phyloP scores from a whole-genome alignment of 2,329 filamentous ascomycete species.

The Colletotrichum eleusines region DNA sequence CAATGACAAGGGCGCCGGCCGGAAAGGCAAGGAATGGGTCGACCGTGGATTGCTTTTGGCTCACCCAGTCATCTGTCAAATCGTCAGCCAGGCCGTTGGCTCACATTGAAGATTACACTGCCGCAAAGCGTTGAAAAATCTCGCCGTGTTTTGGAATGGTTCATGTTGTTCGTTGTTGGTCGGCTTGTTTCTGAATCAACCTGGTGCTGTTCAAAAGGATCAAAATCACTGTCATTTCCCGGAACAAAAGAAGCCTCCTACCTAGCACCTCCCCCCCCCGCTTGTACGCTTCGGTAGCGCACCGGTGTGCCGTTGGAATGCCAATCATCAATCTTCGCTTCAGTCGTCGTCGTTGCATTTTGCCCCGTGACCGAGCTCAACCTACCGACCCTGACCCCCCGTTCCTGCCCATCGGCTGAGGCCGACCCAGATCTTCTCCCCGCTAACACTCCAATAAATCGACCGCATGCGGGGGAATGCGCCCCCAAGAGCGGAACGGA shows the following conservation, averaged over 20 bases:
- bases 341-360: slow-evolving; percentile 14
- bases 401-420: background rate
- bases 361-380: slow-evolving; percentile 18
- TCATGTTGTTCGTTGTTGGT: slow-evolving; percentile 1
- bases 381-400: slow-evolving; percentile 1
- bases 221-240: slow-evolving; percentile 20
- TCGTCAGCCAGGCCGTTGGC: background rate
- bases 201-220: background rate
- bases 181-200: background rate
- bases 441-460: slow-evolving; percentile 10
- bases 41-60: background rate
- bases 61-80: background rate
- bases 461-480: slow-evolving; percentile 24
- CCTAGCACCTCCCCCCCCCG: slow-evolving; percentile 2
- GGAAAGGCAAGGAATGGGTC: background rate
- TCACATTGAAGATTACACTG: background rate
- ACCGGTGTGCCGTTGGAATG: slow-evolving; percentile 23
- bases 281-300: slow-evolving; percentile 4
- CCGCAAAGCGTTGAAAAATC: background rate
- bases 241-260: background rate
- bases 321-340: slow-evolving; percentile 13
- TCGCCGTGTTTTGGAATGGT: background rate
- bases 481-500: slow-evolving; percentile 18
- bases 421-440: slow-evolving; percentile 19
- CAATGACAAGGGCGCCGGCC: background rate